phyloP scores from a whole-genome alignment of 306 rosid species.

The Aeschynomene evenia region DNA sequence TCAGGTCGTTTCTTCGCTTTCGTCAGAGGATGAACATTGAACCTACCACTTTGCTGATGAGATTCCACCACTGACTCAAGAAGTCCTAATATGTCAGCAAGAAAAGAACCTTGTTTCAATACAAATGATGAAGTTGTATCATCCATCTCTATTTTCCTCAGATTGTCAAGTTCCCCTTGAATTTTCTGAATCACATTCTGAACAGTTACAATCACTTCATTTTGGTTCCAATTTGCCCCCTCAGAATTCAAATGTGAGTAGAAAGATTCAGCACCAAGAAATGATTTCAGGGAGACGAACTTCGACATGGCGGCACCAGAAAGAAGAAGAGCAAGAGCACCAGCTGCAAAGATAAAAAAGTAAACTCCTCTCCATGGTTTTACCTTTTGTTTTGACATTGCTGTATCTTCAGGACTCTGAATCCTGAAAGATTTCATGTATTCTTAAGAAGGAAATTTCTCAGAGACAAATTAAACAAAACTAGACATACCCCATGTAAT shows the following conservation, averaged over 20 bases:
- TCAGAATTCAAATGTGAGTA: slow-evolving; percentile 35
- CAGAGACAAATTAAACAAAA: neutral
- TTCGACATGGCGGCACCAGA: slow-evolving; percentile 42
- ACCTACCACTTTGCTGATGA: slow-evolving; percentile 11
- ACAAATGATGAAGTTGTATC: slow-evolving; percentile 26
- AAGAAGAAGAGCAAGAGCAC: slow-evolving; percentile 45
- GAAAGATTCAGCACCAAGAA: slow-evolving; percentile 41
- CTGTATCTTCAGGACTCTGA: slow-evolving; percentile 22
- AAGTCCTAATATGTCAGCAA: slow-evolving; percentile 63
- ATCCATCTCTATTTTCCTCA: slow-evolving; percentile 33
- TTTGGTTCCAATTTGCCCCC: slow-evolving; percentile 18
- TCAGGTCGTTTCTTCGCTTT: slow-evolving; percentile 39
- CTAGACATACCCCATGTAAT: neutral
- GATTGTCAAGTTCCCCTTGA: slow-evolving; percentile 38
- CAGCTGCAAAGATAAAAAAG: slow-evolving; percentile 37
- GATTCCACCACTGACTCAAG: slow-evolving; percentile 43
- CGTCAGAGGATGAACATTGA: slow-evolving; percentile 42
- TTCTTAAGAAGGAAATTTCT: slow-evolving; percentile 12
- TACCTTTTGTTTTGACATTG: slow-evolving; percentile 40
- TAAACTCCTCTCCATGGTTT: slow-evolving; percentile 52
- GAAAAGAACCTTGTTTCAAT: slow-evolving; percentile 42
- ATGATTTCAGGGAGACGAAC: slow-evolving; percentile 45
- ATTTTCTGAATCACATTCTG: slow-evolving; percentile 49
- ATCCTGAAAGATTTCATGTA: slow-evolving; percentile 4
- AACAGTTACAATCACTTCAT: slow-evolving; percentile 28